Percentiles rank a stretch among this genome's conserved stretches.
phyloP scores from a whole-genome alignment of 2,329 filamentous ascomycete genomes.

The Cercospora sp. region DNA sequence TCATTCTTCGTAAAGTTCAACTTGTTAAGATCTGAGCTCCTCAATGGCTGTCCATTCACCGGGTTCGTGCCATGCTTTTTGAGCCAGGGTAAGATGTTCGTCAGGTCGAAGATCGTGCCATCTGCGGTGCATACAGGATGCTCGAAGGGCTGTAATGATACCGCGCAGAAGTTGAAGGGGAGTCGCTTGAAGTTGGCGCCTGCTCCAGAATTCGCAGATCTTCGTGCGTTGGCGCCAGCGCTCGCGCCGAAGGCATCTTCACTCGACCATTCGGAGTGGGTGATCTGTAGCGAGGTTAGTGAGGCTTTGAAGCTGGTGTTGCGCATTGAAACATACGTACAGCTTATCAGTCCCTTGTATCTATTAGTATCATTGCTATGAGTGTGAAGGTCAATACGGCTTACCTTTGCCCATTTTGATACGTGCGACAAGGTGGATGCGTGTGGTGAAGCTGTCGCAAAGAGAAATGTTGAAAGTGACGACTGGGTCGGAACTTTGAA shows the following conservation, averaged over 20 bases:
- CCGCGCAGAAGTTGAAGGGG: slow-evolving; percentile 97
- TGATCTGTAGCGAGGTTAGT: slow-evolving; percentile 60
- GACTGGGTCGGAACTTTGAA: neutral
- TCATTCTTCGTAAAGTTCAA: slow-evolving; percentile 91
- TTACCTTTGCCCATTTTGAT: slow-evolving; percentile 27
- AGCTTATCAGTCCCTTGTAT: slow-evolving; percentile 42
- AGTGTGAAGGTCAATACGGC: neutral
- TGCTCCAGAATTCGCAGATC: slow-evolving; percentile 51
- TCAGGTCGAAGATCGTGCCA: slow-evolving; percentile 91
- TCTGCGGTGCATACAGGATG: slow-evolving; percentile 87
- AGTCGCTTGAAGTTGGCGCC: slow-evolving; percentile 78
- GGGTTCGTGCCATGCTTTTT: slow-evolving; percentile 93
- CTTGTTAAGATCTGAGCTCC: slow-evolving; percentile 80
- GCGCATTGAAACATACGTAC: slow-evolving; percentile 39
- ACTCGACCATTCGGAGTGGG: slow-evolving; percentile 96
- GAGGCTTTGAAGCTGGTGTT: neutral
- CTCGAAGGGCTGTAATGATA: slow-evolving; percentile 90
- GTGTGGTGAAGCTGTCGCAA: slow-evolving; percentile 13
- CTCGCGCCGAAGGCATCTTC: slow-evolving; percentile 84
- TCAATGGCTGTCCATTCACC: slow-evolving; percentile 75
- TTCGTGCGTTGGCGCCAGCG: slow-evolving; percentile 65
- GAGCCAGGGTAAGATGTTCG: slow-evolving; percentile 91
- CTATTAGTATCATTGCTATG: slow-evolving; percentile 18
- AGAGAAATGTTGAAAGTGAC: slow-evolving; percentile 7
- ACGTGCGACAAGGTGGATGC: neutral